These are phyloP conservation scores for Proliferodiscus dingleyae DNA, from an alignment of 2,329 filamentous ascomycete genomes.

Conservation along the genomic window DNA sequence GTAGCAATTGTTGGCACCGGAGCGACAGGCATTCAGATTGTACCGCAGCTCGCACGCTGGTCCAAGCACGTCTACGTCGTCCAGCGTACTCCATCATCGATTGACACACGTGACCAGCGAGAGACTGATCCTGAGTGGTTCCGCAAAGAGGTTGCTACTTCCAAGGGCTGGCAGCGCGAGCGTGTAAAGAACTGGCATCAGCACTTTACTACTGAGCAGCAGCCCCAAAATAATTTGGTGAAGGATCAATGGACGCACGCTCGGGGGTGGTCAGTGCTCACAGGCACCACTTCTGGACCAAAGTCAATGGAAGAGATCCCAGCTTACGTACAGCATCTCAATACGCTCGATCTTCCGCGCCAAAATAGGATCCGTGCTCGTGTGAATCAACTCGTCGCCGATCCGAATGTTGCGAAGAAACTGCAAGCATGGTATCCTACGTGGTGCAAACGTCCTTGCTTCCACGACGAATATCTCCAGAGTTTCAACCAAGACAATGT, in stretches of 20 bases:
- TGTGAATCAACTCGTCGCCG: conserved; percentile 3
- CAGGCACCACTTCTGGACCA: too few relatives aligned
- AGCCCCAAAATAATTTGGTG: conserved; percentile 3
- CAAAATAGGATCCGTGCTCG: conserved; percentile 1
- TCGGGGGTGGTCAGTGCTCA: neutral
- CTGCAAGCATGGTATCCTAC: conserved; percentile 8
- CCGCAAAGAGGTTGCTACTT: conserved; percentile 1
- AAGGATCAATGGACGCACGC: conserved; percentile 6
- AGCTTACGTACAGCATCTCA: neutral
- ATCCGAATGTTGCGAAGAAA: conserved; percentile 1
- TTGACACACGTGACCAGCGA: conserved; percentile 35
- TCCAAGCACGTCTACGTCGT: conserved; percentile 36
- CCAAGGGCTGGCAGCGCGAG: conserved; percentile 44
- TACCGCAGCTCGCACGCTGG: conserved; percentile 39
- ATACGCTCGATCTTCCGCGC: conserved; percentile 3
- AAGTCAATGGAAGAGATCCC: neutral
- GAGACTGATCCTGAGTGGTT: conserved; percentile 36
- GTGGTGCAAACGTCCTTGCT: conserved; percentile 9
- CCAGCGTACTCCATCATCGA: conserved; percentile 45
- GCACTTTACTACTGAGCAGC: conserved; percentile 1
- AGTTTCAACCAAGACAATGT: conserved; percentile 8
- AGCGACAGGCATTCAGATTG: conserved; percentile 16
- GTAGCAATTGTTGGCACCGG: conserved; percentile 20
- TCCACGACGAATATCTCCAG: conserved; percentile 7
- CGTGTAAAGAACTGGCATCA: conserved; percentile 41